A percentile compares a stretch with the other conserved stretches of the same genome.
These are phyloP conservation scores for Trametes versicolor DNA, from an alignment of 1,284 basidiomycete species.

Conservation along the genomic window DNA sequence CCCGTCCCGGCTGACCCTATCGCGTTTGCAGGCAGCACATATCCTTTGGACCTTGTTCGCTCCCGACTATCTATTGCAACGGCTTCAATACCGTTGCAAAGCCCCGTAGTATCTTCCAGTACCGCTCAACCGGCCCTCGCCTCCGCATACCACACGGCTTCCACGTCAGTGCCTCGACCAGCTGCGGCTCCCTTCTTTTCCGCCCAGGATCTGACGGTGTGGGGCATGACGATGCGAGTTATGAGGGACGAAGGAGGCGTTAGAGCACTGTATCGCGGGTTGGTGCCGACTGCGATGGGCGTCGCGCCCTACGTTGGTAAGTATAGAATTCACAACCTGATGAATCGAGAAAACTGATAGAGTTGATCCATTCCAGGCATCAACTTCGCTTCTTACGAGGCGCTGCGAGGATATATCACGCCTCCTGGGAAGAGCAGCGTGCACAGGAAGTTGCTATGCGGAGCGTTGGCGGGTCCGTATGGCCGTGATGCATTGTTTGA, in stretches of 20 bases:
- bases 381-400: conserved; percentile 86
- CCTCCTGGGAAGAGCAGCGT: conserved; percentile 78
- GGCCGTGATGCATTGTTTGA: conserved; percentile 10
- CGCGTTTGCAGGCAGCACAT: conserved; percentile 76
- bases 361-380: conserved; percentile 59
- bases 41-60: conserved; percentile 92
- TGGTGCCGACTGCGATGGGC: conserved; percentile 89
- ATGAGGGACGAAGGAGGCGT: conserved; percentile 92
- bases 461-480: conserved; percentile 75
- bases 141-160: conserved; percentile 66
- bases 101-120: conserved; percentile 31
- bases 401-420: conserved; percentile 74
- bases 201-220: conserved; percentile 75
- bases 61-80: conserved; percentile 95
- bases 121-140: conserved; percentile 49
- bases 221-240: conserved; percentile 91
- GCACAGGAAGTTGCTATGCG: conserved; percentile 74
- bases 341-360: conserved; percentile 11
- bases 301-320: conserved; percentile 89
- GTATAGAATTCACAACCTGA: conserved; percentile 21
- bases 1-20: conserved; percentile 20
- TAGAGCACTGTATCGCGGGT: conserved; percentile 87
- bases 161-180: conserved; percentile 40
- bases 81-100: conserved; percentile 65
- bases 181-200: conserved; percentile 50